phyloP scores from a whole-genome alignment of 768 basidiomycete genomes.

The Suillus discolor region DNA sequence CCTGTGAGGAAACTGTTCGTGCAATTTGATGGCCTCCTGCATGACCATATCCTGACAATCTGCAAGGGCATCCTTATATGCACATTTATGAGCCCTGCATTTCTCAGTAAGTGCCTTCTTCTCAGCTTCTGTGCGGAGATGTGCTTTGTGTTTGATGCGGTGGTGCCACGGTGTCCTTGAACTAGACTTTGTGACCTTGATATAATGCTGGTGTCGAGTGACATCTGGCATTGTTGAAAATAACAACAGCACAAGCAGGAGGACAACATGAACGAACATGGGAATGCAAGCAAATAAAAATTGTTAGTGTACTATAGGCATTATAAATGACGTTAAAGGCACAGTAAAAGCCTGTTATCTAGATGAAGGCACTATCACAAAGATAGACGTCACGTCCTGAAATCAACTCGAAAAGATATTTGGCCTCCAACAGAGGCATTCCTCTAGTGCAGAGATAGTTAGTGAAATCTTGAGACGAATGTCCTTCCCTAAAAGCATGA shows the following conservation, averaged over 20 bases:
- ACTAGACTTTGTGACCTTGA: not conserved
- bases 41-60: not conserved
- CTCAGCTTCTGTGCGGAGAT: not conserved
- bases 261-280: not conserved
- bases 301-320: not conserved
- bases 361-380: not conserved
- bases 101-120: not conserved
- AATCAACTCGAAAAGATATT: slow-evolving; percentile 8
- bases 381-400: not conserved
- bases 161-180: not conserved
- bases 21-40: not conserved
- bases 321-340: not conserved
- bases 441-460: not conserved
- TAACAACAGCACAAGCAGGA: not conserved
- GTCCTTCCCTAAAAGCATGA: not conserved
- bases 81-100: not conserved
- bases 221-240: not conserved
- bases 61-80: not conserved
- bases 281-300: not conserved
- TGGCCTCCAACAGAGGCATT: slow-evolving; percentile 4
- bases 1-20: not conserved
- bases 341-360: not conserved
- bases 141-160: not conserved
- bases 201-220: not conserved
- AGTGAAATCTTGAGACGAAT: not conserved